Conservation (phyloP, 495 filamentous ascomycete genomes). For the Hyaloscypha finlandica region DNA sequence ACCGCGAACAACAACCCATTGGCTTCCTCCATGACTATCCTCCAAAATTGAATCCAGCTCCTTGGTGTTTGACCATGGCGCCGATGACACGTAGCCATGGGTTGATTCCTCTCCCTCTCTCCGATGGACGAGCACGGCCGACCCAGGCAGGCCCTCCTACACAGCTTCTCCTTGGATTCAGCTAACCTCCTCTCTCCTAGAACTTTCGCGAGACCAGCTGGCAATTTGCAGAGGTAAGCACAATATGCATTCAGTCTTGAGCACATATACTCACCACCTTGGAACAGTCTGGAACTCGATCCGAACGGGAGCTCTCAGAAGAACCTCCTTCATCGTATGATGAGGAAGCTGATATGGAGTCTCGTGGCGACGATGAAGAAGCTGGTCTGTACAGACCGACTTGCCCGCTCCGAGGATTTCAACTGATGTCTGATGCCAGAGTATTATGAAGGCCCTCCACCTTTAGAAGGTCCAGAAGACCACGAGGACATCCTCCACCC, state of each 20-base stretch:
- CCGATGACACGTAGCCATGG: constrained; percentile 29
- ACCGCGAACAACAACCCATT: not conserved
- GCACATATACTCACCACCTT: not conserved
- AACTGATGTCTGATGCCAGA: constrained; percentile 11
- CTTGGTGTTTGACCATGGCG: constrained; percentile 22
- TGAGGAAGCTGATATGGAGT: constrained; percentile 26
- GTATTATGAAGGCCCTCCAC: constrained; percentile 19
- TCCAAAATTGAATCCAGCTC: not conserved
- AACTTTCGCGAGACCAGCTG: constrained; percentile 32
- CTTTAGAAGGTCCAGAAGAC: constrained; percentile 25
- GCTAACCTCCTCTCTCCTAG: constrained; percentile 20
- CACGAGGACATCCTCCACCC: constrained; percentile 35
- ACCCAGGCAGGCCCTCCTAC: constrained; percentile 6
- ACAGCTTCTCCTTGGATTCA: not conserved
- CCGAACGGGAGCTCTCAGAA: constrained; percentile 28
- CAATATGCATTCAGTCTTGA: not conserved
- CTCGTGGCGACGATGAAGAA: constrained; percentile 17
- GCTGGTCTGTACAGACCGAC: constrained; percentile 13
- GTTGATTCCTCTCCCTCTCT: constrained; percentile 23
- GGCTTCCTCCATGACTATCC: not conserved
- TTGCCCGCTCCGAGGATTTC: not conserved
- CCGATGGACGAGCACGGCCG: not conserved
- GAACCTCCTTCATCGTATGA: constrained; percentile 32
- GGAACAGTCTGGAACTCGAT: constrained; percentile 23
- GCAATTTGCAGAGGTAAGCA: constrained; percentile 29